Evolutionary conservation across 352 stramenopile genomes (phyloP), one percentile per base, ranked within the genome.

Genomic region (Phytopythium boreale): DNA sequence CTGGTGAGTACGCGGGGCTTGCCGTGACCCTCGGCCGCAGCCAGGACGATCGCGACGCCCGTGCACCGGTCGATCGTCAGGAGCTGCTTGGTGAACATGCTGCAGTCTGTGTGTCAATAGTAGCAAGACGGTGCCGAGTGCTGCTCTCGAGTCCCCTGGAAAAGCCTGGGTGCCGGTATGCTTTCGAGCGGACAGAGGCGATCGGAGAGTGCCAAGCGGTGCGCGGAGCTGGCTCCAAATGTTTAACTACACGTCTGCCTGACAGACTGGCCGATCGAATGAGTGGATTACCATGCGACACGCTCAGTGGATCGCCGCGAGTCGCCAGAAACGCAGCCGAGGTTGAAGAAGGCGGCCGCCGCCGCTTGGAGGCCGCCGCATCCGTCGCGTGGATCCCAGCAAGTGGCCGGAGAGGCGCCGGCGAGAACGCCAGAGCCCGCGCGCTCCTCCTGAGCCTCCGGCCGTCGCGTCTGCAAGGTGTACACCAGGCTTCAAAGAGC

Each of bases 51-150:
- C 27, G 55, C 55, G 22, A 39, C 55, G 36, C 34, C 17, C 20
- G 55, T 46, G n/a, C 55, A 44, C 8, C 55, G 55, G 10, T 60
- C 71, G 63, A 77, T 75, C 49, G 68, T 70, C 43, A 70, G 37
- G 37, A 77, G 65, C 50, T 77, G 71, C 56, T 72, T 75, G 19
- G 68, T 57, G 62, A 77, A 77, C 71, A 75, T 77, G 11, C 24
- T 39, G 27, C 36, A 62, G 49, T 15, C 15, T 27, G 24, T 37
- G 4, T 34, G 24, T 15, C 6, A 22, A n/a, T 37, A 6, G 29
- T 34, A 34, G 29, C 29, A 34, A 34, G 29, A 34, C 29, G 29
- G 29, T 7, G 29, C 29, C 29, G 3, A 3, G 3, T 7, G 29
- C 29, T 8, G 29, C 4, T 34, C 29, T 34, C 29, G 29, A 7